Base-by-base conservation (phyloP, 179 eudicot genomes). In the Beta lomatogona region DNA sequence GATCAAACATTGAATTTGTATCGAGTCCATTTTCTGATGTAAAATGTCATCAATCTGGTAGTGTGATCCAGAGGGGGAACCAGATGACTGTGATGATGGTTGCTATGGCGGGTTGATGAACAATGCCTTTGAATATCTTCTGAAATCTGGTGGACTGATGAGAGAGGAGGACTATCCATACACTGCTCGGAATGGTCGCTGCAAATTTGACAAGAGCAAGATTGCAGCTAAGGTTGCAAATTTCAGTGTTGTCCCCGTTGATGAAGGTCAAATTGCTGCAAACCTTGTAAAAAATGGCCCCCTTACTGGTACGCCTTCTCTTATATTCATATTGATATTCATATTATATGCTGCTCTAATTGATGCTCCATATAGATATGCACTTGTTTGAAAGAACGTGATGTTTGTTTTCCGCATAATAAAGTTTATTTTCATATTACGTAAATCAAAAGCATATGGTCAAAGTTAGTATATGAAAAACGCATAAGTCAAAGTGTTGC, bases 261-360 rank as follows among this genome's bases (percentile, higher is more conserved):
- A 94, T 73, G 98, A 94, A 84, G 93, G 88, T 63, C 98, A 94
- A 77, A 93, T 94, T 80, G 92, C 98, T 82, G 98, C 98, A 50
- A 94, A 94, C 83, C 96, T 94, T 46, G 94, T 94, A 74, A 90
- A 92, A 79, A 83, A 92, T 76, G 98, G 98, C 19, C 98, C 98
- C 76, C 98, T 95, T 81, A 91, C 98, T 59, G 92, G 98, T 95
- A 70, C 7, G 85, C 68, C 19, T 58, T 58, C 61, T 58, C 45
- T 52, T 73, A 1, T 68, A 0, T 67, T 36, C 10, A 6, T 68
- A 18, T n/a, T n/a, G n/a, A n/a, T n/a, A 7, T 46, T 31, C 28
- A 61, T 0, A 61, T 0, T 68, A 41, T 68, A 25, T 0, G 44
- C 0, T 64, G 44, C 12, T 64, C 16, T 12, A 4, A 4, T 10